Evolutionary conservation across 2,329 filamentous ascomycete species (phyloP), one percentile per base, ranked within the genome.

Genomic region (Alternaria arbusti): DNA sequence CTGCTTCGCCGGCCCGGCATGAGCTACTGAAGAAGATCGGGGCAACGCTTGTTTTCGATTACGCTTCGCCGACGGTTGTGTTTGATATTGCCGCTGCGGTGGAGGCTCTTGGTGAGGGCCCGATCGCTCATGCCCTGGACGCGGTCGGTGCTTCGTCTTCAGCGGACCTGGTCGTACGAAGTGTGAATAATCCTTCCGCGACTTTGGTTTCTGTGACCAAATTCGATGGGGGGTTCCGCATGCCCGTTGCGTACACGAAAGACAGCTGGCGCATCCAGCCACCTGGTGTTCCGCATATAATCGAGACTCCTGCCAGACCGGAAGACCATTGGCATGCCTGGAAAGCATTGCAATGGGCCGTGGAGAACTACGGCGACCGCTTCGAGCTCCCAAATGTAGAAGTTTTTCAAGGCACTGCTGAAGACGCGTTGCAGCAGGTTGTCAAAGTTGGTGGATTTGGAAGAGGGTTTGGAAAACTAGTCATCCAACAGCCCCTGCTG

Each of bases 41-140:
- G 3, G 66, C 65, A 8, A 65, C 58, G 10, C 22, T 52, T 40
- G 17, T 54, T 17, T 69, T 67, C 43, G 62, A 67, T 22, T 69
- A 66, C 49, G 20, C 22, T 7, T 54, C 57, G 10, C 46, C 25
- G 6, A 43, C 43, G 11, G 65, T 69, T 20, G 49, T 54, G 8
- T 36, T 45, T 12, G 17, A 59, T 0, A 63, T 67, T 23, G 10
- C 43, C 20, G 32, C 49, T 13, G 58, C 61, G 30, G 61, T 61
- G 6, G 44, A 58, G 22, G 61, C 43, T 17, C 46, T 58, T 13
- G 49, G 26, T 10, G 23, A 60, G 12, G 50, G 57, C 17, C 50
- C 50, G 4, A 60, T 60, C 51, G 12, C 26, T 15, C 36, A 32
- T 49, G 59, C 46, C 13, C 25, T 59, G 7, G 54, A 62, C 40